Evolutionary conservation across 257 asterid species (phyloP).

Genomic region (Thymus mandschuricus): DNA sequence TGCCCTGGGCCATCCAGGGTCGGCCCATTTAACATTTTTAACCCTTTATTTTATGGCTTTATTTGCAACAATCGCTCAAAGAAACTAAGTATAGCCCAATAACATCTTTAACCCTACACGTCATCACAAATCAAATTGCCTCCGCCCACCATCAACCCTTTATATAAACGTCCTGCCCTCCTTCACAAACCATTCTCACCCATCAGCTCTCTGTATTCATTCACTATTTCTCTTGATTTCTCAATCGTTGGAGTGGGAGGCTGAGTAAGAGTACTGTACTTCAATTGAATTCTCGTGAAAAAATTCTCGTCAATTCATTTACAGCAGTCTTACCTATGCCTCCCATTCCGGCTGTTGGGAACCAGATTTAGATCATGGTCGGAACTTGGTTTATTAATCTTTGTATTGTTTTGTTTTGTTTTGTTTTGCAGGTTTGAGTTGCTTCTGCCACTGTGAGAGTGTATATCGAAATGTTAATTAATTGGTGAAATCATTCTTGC

Average conservation of each 20-base stretch:
- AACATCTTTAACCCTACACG: constrained; percentile 4
- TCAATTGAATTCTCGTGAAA: background rate
- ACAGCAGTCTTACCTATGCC: background rate
- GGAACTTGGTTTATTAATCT: no score
- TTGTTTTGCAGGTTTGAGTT: no score
- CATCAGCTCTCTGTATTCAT: no score
- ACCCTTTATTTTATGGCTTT: no score
- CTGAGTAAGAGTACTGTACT: background rate
- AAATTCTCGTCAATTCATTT: background rate
- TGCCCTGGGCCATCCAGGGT: no score
- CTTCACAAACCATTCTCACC: no score
- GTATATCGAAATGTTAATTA: no score
- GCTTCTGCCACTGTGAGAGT: no score
- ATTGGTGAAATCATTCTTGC: no score
- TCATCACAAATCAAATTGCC: background rate
- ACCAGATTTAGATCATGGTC: background rate
- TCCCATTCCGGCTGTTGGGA: constrained; percentile 7
- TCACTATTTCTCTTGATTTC: background rate
- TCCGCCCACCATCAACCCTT: background rate
- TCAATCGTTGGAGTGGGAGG: constrained; percentile 11
- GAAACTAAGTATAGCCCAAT: background rate
- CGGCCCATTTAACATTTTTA: no score
- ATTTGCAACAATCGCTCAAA: no score
- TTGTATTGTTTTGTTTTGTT: no score
- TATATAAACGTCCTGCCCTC: background rate